Percentiles rank a stretch among this genome's conserved stretches.
Conservation (phyloP, 805 yeast species). For the Metschnikowia koreensis region DNA sequence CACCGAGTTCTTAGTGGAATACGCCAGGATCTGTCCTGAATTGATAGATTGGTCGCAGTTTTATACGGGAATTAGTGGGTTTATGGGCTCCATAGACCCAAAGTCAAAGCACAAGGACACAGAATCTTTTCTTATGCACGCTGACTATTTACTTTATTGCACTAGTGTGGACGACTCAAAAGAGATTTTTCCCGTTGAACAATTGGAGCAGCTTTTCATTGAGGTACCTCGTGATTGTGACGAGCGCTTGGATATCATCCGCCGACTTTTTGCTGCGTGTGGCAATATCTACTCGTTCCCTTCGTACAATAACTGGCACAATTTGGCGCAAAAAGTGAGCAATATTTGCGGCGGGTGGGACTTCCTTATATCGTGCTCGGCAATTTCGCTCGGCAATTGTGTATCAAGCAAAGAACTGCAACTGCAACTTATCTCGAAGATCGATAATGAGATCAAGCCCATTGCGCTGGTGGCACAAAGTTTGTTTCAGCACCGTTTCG, state of each 20-base stretch:
- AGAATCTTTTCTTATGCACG: slow-evolving; percentile 3
- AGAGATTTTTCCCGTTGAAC: background rate
- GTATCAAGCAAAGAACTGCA: slow-evolving; percentile 23
- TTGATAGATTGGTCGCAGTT: slow-evolving; percentile 2
- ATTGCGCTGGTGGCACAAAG: slow-evolving; percentile 18
- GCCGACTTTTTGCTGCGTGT: slow-evolving; percentile 33
- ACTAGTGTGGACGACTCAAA: slow-evolving; percentile 22
- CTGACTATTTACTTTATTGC: slow-evolving; percentile 17
- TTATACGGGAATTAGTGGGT: background rate
- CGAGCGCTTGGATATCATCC: slow-evolving; percentile 1
- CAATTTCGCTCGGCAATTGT: slow-evolving; percentile 37
- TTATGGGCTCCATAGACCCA: background rate
- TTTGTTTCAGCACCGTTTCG: slow-evolving; percentile 21
- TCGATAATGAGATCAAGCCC: background rate
- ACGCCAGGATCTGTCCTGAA: slow-evolving; percentile 2
- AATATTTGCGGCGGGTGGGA: background rate
- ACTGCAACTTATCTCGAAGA: slow-evolving; percentile 11
- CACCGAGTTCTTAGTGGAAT: slow-evolving; percentile 12
- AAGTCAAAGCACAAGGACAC: background rate
- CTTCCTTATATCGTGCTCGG: slow-evolving; percentile 8
- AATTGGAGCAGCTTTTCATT: background rate
- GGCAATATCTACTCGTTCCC: slow-evolving; percentile 37
- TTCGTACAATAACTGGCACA: slow-evolving; percentile 23
- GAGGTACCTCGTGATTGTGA: slow-evolving; percentile 4
- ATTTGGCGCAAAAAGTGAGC: slow-evolving; percentile 19